Evolutionary conservation across 2,329 filamentous ascomycete species (phyloP), one percentile per base, ranked within the genome.

Genomic region (Xylaria sp.): DNA sequence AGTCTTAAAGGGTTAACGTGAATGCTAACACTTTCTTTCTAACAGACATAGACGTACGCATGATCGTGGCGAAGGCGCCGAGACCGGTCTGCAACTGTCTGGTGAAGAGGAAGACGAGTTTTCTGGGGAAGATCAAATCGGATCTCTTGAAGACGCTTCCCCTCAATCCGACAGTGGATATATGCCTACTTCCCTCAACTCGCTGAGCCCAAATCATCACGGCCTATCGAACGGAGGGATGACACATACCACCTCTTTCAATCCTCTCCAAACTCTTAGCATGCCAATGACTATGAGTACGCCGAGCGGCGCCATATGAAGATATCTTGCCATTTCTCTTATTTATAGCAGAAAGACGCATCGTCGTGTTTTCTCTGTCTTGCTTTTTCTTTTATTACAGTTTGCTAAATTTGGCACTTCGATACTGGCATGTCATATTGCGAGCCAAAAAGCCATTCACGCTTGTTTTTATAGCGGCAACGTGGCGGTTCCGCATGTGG

Each of bases 61-160:
- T 75, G 91, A 88, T 80, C 91, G 87, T 63, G 86, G 86, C 66
- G 89, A 91, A 59, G 88, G 88, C 44, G 85, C 81, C 51, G 89
- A 91, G 52, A 84, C 84, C 61, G 80, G 80, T 67, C 85, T 90
- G 76, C 87, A 86, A 77, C 87, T 90, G 69, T 91, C 92, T 48
- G 94, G 95, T 66, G 94, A 97, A 75, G 94, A 97, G 55, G 89
- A 95, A 74, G 94, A 97, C 77, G 92, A 96, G 64, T 90, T 86
- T 75, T 90, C 89, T 44, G 93, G 95, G 69, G 94, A 97, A 73
- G 93, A 96, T 74, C 92, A 94, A 37, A 89, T 95, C 65, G 91
- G 92, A 62, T 91, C 93, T 48, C 87, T 94, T 34, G 93, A 94
- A 72, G 92, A 94, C 72, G 90, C 91, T 20, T 94, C 92, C 13